phyloP scores from a whole-genome alignment of 2,329 filamentous ascomycete species.

The Botrytis tulipae region DNA sequence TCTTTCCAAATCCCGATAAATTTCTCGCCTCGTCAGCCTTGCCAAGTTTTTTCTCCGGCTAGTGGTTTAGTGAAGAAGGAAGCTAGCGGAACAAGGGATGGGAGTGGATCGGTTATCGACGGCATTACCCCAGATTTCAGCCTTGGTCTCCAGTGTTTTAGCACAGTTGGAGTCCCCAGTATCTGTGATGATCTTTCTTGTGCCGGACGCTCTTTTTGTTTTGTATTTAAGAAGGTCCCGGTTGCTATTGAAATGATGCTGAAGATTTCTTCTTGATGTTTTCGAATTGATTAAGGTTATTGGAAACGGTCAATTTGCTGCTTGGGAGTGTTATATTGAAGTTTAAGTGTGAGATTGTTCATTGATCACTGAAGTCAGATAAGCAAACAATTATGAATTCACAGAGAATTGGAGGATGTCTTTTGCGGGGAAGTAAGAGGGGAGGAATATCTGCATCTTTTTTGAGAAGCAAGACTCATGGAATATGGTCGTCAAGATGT shows the following conservation, averaged over 20 bases:
- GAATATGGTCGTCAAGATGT: conserved; percentile 26
- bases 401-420: conserved; percentile 12
- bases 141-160: conserved; percentile 6
- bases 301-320: not conserved
- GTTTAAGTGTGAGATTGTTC: not conserved
- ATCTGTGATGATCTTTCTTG: not conserved
- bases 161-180: conserved; percentile 1
- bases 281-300: not conserved
- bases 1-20: not conserved
- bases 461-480: not conserved
- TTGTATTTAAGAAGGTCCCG: not conserved
- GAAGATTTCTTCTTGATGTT: not conserved
- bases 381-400: conserved; percentile 19
- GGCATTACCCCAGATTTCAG: conserved; percentile 19
- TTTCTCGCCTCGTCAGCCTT: conserved; percentile 19
- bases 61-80: not conserved
- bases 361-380: not conserved
- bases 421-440: conserved; percentile 5
- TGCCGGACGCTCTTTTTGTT: not conserved
- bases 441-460: not conserved
- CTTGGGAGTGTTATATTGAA: not conserved
- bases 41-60: not conserved
- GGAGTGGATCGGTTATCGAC: conserved; percentile 10
- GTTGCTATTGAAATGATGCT: not conserved
- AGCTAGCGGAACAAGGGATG: not conserved